These are phyloP conservation scores for Wickerhamomyces tratensis DNA, from an alignment of 805 yeast species.

Conservation along the genomic window DNA sequence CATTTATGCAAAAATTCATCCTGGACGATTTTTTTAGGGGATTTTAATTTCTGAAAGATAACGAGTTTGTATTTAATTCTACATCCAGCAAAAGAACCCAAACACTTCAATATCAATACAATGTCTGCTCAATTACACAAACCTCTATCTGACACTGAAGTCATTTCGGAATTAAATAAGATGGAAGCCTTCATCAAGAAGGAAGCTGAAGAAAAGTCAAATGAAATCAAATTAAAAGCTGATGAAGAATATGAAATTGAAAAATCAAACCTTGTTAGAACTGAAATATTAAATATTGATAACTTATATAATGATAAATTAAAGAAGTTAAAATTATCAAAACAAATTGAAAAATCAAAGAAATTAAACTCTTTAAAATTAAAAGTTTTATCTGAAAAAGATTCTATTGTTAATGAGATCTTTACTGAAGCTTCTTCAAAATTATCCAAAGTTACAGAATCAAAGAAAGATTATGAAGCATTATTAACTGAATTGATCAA, in stretches of 20 bases:
- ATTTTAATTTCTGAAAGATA: too few relatives aligned
- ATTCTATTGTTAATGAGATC: constrained; percentile 64
- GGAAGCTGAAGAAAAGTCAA: constrained; percentile 98
- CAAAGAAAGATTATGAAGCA: constrained; percentile 51
- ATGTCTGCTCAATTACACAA: constrained; percentile 1
- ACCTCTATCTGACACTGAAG: constrained; percentile 40
- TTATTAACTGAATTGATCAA: constrained; percentile 70
- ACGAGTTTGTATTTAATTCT: too few relatives aligned
- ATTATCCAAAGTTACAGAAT: constrained; percentile 47
- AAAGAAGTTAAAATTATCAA: constrained; percentile 87
- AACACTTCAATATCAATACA: background rate
- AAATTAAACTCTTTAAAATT: constrained; percentile 93
- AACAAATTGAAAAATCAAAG: constrained; percentile 92
- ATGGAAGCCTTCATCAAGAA: constrained; percentile 98
- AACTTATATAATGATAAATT: constrained; percentile 66
- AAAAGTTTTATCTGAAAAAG: constrained; percentile 79
- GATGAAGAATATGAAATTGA: constrained; percentile 99
- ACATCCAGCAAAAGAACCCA: too few relatives aligned
- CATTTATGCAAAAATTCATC: too few relatives aligned
- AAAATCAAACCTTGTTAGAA: constrained; percentile 88
- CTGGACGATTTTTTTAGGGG: too few relatives aligned
- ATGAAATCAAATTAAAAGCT: constrained; percentile 90
- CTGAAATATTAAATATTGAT: constrained; percentile 86
- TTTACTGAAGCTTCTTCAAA: constrained; percentile 60
- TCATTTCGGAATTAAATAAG: constrained; percentile 89